phyloP scores from a whole-genome alignment of 164 flowering plant species.

The Nelumbo lutea region DNA sequence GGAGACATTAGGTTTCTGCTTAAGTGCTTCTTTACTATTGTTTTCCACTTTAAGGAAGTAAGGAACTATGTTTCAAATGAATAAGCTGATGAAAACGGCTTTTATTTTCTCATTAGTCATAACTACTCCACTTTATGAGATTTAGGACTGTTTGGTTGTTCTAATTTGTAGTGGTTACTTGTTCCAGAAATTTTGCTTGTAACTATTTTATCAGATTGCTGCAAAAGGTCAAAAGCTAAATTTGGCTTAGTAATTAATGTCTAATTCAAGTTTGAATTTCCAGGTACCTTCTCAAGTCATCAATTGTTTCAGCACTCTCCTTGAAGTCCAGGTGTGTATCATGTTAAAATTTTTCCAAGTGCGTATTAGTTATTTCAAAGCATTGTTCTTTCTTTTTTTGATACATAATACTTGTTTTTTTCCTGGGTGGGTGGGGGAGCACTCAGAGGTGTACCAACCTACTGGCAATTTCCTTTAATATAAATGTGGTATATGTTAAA shows the following conservation, averaged over 20 bases:
- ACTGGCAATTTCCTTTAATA: no score
- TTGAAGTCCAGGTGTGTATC: slow-evolving; percentile 48
- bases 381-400: no score
- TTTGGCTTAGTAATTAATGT: background rate
- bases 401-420: no score
- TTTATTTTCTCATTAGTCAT: background rate
- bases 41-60: no score
- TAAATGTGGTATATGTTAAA: no score
- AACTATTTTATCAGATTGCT: background rate
- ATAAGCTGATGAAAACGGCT: background rate
- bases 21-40: no score
- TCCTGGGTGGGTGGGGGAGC: no score
- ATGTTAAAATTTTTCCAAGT: background rate
- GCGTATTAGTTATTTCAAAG: background rate
- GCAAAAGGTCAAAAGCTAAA: background rate
- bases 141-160: background rate
- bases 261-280: slow-evolving; percentile 3
- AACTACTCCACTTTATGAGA: background rate
- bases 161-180: background rate
- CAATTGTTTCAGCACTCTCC: slow-evolving; percentile 47
- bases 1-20: background rate
- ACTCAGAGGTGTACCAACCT: no score
- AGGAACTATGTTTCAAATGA: background rate
- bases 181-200: background rate
- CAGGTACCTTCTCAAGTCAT: slow-evolving; percentile 66